Evolutionary conservation across 805 yeast genomes (phyloP), one percentile per base, ranked within the genome.

Genomic region (Saturnispora halmiae): DNA sequence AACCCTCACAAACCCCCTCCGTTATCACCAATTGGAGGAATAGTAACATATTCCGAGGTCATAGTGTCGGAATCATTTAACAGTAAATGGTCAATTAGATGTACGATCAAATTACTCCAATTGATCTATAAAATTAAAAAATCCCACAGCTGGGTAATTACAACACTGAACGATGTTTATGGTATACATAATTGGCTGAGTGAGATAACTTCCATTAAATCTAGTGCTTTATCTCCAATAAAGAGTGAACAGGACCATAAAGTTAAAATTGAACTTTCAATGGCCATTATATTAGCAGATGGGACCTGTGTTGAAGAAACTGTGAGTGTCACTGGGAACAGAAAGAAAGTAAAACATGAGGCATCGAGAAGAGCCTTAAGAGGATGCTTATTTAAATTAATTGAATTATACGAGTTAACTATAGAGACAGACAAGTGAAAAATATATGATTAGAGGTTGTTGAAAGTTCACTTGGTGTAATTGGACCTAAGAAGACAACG

Each of bases 181-280:
- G 79, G 79, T 2, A 67, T 60, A 49, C 55, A 65, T 42, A 77
- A 75, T 26, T 75, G 80, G 80, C 58, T 65, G 26, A 36, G 25
- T 10, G 28, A 16, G 13, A 30, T 43, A 24, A 36, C 35, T n/a
- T 29, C 26, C 1, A 31, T 34, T 15, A 24, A 26, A 6, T 35
- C 39, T 7, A 14, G n/a, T 27, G 7, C 30, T n/a, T n/a, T n/a
- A 27, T n/a, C 30, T 27, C 9, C 30, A 27, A 15, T 15, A 4
- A 6, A 15, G n/a, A 15, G 4, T 6, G 31, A 26, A 16, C 30
- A 35, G 6, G 14, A 11, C 11, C 16, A 16, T 8, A 27, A 27
- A 28, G 29, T 21, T 22, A 15, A 28, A 21, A 29, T 28, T 13
- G 22, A 5, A 14, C 8, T 39, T 8, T 4, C 20, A 20, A 24